Base-by-base conservation (phyloP, 768 basidiomycete genomes). In the Rhodosporidiobolus odoratus region DNA sequence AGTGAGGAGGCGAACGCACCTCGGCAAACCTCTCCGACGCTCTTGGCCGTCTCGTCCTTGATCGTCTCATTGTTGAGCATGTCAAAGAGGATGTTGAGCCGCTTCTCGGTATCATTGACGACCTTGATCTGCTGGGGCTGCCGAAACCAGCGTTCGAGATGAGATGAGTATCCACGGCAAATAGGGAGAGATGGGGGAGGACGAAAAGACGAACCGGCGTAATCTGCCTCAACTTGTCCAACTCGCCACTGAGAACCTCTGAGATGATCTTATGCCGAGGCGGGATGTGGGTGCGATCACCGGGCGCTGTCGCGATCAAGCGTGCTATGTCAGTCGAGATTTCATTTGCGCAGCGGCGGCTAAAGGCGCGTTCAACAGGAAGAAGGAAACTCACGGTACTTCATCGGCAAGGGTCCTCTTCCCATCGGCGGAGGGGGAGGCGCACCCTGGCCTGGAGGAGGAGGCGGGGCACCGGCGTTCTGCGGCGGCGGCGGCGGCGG, bases 231-330 rank as follows among this genome's bases (percentile, higher is more conserved):
- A 91, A 78, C 48, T 84, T 83, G 54, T 82, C 81, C 74, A 94
- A 77, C 66, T 89, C 87, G 56, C 83, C 83, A 30, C 83, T 83
- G 47, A 96, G 82, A 25, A 89, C 82, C 60, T 86, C 83, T 71
- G 83, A 92, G 59, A 89, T 86, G 1, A 88, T 86, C 66, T 82
- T 79, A 30, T 85, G 83, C 56, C 83, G 81, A 15, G 88, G 86
- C 1, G 92, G 89, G 62, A 97, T 96, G 79, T 97, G 95, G n/a
- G 85, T 86, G 35, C 93, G 84, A 78, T 98, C 95, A 65, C 95
- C 94, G 61, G 87, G 84, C 52, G 94, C 92, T 95, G 78, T 21
- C 43, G 30, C 56, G 78, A 65, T 35, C 2, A 19, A 4, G 4
- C 19, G 12, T 7, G 25, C 3, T 19, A 17, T 3, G 35, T 57